Conservation (phyloP, 2,329 filamentous ascomycete genomes). For the Massarina eburnea region DNA sequence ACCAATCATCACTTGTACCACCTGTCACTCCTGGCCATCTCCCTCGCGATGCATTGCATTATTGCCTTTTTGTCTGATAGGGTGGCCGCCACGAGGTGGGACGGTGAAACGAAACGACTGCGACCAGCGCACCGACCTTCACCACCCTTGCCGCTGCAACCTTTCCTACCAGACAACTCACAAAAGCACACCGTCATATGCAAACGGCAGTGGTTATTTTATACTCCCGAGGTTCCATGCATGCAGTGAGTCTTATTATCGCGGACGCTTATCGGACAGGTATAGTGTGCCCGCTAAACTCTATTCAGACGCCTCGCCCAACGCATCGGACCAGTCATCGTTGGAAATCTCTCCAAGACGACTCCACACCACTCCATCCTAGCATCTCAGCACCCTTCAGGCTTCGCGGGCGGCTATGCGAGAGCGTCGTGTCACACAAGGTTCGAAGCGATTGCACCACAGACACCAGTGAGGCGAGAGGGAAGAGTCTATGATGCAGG, state of each 20-base stretch:
- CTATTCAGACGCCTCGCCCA: neutral
- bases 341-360: neutral
- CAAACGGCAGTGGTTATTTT: slow-evolving; percentile 1
- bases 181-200: neutral
- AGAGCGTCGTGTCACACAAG: neutral
- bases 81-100: neutral
- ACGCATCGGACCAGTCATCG: slow-evolving; percentile 2
- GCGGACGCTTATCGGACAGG: no score
- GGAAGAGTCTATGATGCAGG: slow-evolving; percentile 6
- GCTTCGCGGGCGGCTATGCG: slow-evolving; percentile 1
- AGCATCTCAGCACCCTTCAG: no score
- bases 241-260: no score
- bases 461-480: no score
- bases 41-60: neutral
- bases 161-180: neutral
- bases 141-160: neutral
- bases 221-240: no score
- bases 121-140: neutral
- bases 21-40: no score
- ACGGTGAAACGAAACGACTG: neutral
- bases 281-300: neutral
- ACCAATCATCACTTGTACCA: no score
- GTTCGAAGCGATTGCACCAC: neutral
- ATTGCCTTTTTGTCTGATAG: neutral
- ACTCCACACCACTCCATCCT: no score